phyloP scores from a whole-genome alignment of 2,329 filamentous ascomycete genomes.

The Pseudopithomyces chartarum region DNA sequence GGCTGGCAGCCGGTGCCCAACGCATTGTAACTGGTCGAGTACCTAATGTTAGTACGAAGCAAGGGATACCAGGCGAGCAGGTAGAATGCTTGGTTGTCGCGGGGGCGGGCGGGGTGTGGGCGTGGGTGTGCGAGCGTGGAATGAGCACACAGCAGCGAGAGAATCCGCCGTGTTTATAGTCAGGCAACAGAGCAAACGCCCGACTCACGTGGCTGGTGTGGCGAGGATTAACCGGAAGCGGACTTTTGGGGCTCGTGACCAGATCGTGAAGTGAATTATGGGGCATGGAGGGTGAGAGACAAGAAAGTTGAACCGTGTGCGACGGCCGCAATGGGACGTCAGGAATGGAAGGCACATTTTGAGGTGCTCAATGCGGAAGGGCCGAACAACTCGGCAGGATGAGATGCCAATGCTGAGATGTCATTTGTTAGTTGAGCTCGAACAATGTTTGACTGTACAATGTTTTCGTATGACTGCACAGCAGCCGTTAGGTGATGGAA shows the following conservation, averaged over 20 bases:
- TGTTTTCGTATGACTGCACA: not conserved
- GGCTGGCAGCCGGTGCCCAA: slow-evolving; percentile 30
- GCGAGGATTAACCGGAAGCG: not conserved
- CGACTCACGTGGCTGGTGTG: not conserved
- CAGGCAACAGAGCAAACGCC: slow-evolving; percentile 8
- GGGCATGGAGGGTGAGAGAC: not conserved
- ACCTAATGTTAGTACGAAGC: not conserved
- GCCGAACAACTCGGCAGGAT: not conserved
- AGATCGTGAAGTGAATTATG: slow-evolving; percentile 1
- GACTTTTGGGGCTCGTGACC: not conserved
- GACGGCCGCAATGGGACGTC: not conserved
- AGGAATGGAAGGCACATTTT: slow-evolving; percentile 3
- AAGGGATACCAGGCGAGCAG: slow-evolving; percentile 5
- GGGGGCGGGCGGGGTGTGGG: not conserved
- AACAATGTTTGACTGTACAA: not conserved
- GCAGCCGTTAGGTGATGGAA: not conserved
- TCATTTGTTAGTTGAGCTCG: not conserved
- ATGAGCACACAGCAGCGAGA: not conserved
- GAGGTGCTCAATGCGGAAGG: not conserved
- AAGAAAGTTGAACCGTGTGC: not conserved
- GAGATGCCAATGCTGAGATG: not conserved
- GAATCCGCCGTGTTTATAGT: slow-evolving; percentile 3
- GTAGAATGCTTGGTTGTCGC: not conserved
- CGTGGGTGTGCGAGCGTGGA: not conserved
- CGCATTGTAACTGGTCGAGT: slow-evolving; percentile 19